Percentiles rank a stretch among this genome's conserved stretches.
phyloP scores from a whole-genome alignment of 768 basidiomycete species.

The Collybia sp. region DNA sequence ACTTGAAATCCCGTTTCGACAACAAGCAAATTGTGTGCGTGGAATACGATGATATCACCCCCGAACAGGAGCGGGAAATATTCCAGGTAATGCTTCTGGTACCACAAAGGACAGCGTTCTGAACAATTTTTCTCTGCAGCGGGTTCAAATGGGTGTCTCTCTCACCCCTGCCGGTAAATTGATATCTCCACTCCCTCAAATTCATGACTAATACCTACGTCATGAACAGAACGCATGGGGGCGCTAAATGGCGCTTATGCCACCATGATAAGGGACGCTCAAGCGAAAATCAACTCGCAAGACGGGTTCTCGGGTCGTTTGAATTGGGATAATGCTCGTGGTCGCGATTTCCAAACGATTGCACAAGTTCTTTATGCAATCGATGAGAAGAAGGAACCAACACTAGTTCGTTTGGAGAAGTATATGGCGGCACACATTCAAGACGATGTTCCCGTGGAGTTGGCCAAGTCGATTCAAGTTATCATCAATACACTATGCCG shows the following conservation, averaged over 20 bases:
- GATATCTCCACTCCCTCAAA: neutral
- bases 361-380: slow-evolving; percentile 24
- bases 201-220: neutral
- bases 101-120: neutral
- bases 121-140: slow-evolving; percentile 19
- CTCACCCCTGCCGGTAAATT: slow-evolving; percentile 42
- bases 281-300: slow-evolving; percentile 20
- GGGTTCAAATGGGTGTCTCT: slow-evolving; percentile 48
- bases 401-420: neutral
- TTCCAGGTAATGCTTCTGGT: slow-evolving; percentile 39
- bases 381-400: neutral
- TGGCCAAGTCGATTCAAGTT: too few species aligned
- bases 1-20: slow-evolving; percentile 28
- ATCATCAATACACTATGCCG: too few species aligned
- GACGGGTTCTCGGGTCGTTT: slow-evolving; percentile 31
- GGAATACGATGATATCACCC: slow-evolving; percentile 45
- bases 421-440: too few species aligned
- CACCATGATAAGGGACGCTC: slow-evolving; percentile 34
- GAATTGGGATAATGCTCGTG: slow-evolving; percentile 38
- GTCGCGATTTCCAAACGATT: slow-evolving; percentile 42
- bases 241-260: slow-evolving; percentile 45
- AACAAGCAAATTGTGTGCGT: slow-evolving; percentile 46
- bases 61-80: slow-evolving; percentile 60
- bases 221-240: slow-evolving; percentile 38
- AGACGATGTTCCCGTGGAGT: too few species aligned